Evolutionary conservation across 2,329 filamentous ascomycete genomes (phyloP).

Genomic region (Penicillium sp.): DNA sequence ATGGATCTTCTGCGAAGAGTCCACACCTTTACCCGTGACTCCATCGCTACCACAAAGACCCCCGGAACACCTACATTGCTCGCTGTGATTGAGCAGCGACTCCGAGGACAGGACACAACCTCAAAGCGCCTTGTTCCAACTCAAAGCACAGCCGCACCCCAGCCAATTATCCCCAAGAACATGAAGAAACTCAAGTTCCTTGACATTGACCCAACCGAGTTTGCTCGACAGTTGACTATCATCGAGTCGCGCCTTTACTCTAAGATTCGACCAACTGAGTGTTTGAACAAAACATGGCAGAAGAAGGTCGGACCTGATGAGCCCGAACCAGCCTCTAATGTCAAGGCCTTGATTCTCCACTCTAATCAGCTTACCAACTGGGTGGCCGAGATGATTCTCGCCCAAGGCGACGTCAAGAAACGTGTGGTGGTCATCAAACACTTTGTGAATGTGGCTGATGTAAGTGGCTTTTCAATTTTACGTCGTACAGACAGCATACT

Average conservation of each 20-base stretch:
- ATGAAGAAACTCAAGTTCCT: conserved; percentile 99
- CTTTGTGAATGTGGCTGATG: conserved; percentile 93
- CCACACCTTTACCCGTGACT: conserved; percentile 86
- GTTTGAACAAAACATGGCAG: conserved; percentile 98
- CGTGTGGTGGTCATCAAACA: conserved; percentile 97
- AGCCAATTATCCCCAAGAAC: conserved; percentile 94
- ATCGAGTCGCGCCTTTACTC: conserved; percentile 93
- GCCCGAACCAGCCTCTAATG: conserved; percentile 80
- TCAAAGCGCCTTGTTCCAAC: conserved; percentile 86
- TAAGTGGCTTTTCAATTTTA: conserved; percentile 42
- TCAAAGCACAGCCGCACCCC: conserved; percentile 75
- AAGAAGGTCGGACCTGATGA: conserved; percentile 80
- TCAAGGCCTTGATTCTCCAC: conserved; percentile 94
- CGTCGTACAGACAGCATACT: neutral
- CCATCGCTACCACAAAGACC: conserved; percentile 89
- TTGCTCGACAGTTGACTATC: conserved; percentile 95
- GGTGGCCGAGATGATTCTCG: conserved; percentile 98
- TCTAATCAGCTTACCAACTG: conserved; percentile 99
- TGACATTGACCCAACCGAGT: conserved; percentile 93
- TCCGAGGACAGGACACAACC: conserved; percentile 78
- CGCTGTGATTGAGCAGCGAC: conserved; percentile 82
- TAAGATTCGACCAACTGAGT: conserved; percentile 95
- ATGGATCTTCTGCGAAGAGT: conserved; percentile 85
- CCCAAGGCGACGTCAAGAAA: conserved; percentile 91
- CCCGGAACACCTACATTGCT: conserved; percentile 83